Evolutionary conservation across 1,139 yeast species (phyloP).

Genomic region (Taiozyma onychis): DNA sequence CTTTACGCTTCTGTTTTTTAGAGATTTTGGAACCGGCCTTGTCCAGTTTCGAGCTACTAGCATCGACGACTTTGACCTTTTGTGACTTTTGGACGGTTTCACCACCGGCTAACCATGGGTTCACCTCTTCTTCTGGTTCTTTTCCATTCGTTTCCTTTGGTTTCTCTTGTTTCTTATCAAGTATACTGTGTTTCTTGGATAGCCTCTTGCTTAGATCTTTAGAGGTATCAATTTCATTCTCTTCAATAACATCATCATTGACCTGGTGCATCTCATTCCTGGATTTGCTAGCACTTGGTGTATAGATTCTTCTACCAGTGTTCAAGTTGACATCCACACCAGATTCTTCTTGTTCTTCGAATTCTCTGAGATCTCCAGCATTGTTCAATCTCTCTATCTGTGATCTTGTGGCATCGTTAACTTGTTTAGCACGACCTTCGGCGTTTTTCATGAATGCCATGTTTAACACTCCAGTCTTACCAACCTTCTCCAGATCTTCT

Average conservation of each 20-base stretch:
- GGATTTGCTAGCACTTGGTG: constrained; percentile 56
- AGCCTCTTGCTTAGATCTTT: constrained; percentile 40
- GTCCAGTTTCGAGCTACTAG: constrained; percentile 45
- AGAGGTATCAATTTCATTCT: constrained; percentile 50
- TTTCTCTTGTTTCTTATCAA: constrained; percentile 4
- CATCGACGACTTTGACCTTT: constrained; percentile 51
- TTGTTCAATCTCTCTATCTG: constrained; percentile 41
- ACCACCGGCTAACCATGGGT: constrained; percentile 64
- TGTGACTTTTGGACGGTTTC: constrained; percentile 41
- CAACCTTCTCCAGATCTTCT: constrained; percentile 39
- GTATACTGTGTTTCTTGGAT: constrained; percentile 18
- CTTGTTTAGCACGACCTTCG: constrained; percentile 54
- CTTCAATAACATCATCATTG: constrained; percentile 39
- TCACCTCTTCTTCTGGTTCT: constrained; percentile 33
- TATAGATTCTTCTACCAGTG: constrained; percentile 77
- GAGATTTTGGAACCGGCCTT: constrained; percentile 44
- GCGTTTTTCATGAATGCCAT: constrained; percentile 97
- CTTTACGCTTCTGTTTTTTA: constrained; percentile 34
- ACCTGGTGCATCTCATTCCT: constrained; percentile 39
- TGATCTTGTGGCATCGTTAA: constrained; percentile 48
- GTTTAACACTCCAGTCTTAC: constrained; percentile 77
- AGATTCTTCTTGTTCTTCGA: constrained; percentile 23
- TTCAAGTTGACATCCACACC: constrained; percentile 43
- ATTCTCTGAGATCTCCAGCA: constrained; percentile 37
- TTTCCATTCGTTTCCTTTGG: constrained; percentile 4